These are phyloP conservation scores for Populus alba DNA, from an alignment of 345 rosid genomes.

Conservation along the genomic window DNA sequence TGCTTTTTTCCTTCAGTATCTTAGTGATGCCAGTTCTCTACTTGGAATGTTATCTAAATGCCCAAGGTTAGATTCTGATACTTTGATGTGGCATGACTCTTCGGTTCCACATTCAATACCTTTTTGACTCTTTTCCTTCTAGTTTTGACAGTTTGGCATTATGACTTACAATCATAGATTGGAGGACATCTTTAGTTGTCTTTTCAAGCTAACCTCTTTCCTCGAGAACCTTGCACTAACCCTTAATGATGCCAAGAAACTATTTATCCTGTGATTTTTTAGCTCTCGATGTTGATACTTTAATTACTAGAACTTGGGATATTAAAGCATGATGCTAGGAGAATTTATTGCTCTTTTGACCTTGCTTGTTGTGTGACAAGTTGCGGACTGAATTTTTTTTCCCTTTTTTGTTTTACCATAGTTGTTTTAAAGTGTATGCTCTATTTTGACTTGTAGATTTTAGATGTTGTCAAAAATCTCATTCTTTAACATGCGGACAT, in stretches of 20 bases:
- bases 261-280: neutral
- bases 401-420: neutral
- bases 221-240: neutral
- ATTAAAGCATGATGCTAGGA: neutral
- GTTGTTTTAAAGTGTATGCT: neutral
- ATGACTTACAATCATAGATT: neutral
- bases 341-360: neutral
- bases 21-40: constrained; percentile 1
- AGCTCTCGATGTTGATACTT: neutral
- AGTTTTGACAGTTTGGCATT: neutral
- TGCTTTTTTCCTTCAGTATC: neutral
- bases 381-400: neutral
- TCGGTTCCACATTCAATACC: neutral
- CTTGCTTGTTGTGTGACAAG: neutral
- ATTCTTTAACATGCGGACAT: neutral
- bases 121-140: neutral
- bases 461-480: neutral
- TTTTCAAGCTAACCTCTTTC: neutral
- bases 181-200: neutral
- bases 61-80: neutral
- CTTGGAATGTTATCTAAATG: neutral
- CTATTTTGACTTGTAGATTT: neutral
- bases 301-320: neutral
- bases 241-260: neutral
- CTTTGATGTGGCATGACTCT: neutral